Conservation (phyloP, 805 yeast species). For the Yarrowia sp. region DNA sequence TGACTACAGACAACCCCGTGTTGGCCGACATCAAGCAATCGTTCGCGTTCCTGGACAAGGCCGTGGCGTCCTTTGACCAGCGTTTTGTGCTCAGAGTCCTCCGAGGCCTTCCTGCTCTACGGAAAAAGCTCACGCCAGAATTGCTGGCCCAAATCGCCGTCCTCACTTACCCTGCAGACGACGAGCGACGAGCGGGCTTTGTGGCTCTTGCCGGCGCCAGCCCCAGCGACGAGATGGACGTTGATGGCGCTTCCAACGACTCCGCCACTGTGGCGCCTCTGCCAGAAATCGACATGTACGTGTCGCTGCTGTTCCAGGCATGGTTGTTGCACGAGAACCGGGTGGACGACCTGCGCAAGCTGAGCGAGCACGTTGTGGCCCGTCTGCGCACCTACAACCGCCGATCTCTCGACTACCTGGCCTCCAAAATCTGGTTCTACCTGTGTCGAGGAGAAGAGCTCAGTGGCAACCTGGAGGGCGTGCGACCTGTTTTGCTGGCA, state of each 20-base stretch:
- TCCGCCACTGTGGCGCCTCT: conserved; percentile 40
- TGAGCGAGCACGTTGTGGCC: conserved; percentile 36
- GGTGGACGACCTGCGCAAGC: conserved; percentile 54
- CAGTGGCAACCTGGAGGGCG: conserved; percentile 47
- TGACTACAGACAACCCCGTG: conserved; percentile 18
- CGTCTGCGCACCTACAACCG: conserved; percentile 62
- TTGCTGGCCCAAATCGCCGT: conserved; percentile 57
- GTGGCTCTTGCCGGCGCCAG: conserved; percentile 31
- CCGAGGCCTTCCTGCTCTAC: conserved; percentile 73
- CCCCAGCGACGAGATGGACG: conserved; percentile 33
- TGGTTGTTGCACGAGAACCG: conserved; percentile 63
- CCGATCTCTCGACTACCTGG: conserved; percentile 79
- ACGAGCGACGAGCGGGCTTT: conserved; percentile 40
- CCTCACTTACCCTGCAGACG: conserved; percentile 53
- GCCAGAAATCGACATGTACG: conserved; percentile 78
- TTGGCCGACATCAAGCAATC: conserved; percentile 39
- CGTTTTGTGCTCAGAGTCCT: conserved; percentile 82
- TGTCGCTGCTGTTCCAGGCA: conserved; percentile 76
- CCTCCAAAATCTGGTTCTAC: conserved; percentile 93
- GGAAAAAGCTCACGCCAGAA: conserved; percentile 58
- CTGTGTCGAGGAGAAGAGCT: conserved; percentile 75
- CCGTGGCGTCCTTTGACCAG: conserved; percentile 74
- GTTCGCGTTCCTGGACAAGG: conserved; percentile 54
- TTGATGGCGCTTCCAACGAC: conserved; percentile 28
- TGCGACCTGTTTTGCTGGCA: conserved; percentile 67